Conservation (phyloP, 805 yeast genomes). For the Candida nonsorbophila region DNA sequence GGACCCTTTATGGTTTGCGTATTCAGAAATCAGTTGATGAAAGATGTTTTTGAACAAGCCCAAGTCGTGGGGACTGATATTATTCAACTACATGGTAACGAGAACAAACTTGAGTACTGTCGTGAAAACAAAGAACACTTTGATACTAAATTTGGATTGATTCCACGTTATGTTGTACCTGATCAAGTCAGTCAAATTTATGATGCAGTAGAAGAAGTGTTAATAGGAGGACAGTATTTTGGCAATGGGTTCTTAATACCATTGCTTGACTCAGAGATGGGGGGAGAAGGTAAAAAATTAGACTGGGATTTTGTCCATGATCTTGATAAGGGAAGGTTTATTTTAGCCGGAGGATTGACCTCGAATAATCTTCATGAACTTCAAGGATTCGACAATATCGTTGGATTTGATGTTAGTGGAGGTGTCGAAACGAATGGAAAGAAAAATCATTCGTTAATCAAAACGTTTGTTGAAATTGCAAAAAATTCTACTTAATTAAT, state of each 20-base stretch:
- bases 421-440: constrained; percentile 82
- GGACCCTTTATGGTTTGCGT: constrained; percentile 87
- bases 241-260: constrained; percentile 46
- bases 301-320: constrained; percentile 53
- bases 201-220: constrained; percentile 8
- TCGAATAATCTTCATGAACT: constrained; percentile 69
- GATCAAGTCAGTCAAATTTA: constrained; percentile 39
- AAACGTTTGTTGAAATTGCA: background rate
- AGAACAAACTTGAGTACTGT: constrained; percentile 46
- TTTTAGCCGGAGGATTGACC: constrained; percentile 87
- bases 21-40: constrained; percentile 73
- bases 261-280: constrained; percentile 79
- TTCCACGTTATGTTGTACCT: constrained; percentile 65
- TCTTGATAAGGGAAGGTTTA: constrained; percentile 39
- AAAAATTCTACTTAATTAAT: too few species aligned
- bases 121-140: constrained; percentile 31
- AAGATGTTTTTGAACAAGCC: constrained; percentile 47
- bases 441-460: constrained; percentile 49
- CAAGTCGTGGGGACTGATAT: constrained; percentile 56
- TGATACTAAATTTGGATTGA: constrained; percentile 49
- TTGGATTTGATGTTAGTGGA: constrained; percentile 92
- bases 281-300: constrained; percentile 85
- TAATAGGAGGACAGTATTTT: constrained; percentile 8
- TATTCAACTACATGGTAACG: constrained; percentile 81
- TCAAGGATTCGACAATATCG: constrained; percentile 46